Percentiles rank a stretch among this genome's conserved stretches.
Evolutionary conservation across 2,329 filamentous ascomycete genomes (phyloP).

Genomic region (Teratosphaeria destructans): DNA sequence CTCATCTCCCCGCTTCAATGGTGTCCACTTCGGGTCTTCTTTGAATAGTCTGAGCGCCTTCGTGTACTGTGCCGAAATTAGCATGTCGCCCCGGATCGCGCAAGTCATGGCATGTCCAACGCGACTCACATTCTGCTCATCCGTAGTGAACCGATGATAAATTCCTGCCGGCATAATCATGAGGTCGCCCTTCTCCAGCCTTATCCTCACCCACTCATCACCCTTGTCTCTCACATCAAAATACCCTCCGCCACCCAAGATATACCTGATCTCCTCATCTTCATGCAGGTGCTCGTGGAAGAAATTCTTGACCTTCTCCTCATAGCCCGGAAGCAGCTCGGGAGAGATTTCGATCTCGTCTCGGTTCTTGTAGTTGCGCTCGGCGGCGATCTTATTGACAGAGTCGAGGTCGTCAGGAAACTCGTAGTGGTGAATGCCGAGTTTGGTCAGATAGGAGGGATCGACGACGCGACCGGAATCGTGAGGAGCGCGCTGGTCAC

Average conservation of each 20-base stretch:
- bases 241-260: constrained; percentile 76
- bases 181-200: constrained; percentile 75
- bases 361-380: constrained; percentile 83
- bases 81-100: neutral
- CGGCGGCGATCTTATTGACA: constrained; percentile 63
- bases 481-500: constrained; percentile 86
- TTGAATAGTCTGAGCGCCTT: constrained; percentile 96
- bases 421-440: constrained; percentile 73
- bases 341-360: constrained; percentile 89
- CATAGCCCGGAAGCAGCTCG: constrained; percentile 72
- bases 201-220: constrained; percentile 83
- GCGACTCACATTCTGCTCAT: constrained; percentile 70
- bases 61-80: constrained; percentile 56
- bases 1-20: constrained; percentile 68
- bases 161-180: constrained; percentile 91
- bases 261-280: constrained; percentile 96
- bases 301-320: constrained; percentile 87
- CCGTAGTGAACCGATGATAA: constrained; percentile 95
- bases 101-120: neutral
- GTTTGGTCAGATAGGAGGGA: constrained; percentile 52
- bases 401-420: constrained; percentile 50
- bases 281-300: constrained; percentile 95
- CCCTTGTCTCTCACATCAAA: constrained; percentile 80
- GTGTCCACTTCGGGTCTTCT: constrained; percentile 97
- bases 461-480: constrained; percentile 66